Evolutionary conservation across 1,284 basidiomycete genomes (phyloP), one percentile per base, ranked within the genome.

Genomic region (Pisolithus thermaeus): DNA sequence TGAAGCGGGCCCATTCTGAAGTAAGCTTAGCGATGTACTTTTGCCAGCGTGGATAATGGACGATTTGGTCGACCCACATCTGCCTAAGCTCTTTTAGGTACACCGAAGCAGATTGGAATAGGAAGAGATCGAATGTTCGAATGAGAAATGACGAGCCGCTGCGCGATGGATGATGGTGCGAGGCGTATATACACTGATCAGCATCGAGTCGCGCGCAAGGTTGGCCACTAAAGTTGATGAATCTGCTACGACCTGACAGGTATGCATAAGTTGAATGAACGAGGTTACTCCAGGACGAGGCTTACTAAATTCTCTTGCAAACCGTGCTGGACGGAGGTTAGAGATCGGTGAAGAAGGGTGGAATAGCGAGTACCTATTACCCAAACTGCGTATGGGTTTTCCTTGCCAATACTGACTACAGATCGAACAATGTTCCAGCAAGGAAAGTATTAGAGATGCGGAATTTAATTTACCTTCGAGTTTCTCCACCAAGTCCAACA

Each of bases 1-100:
- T 68, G 51, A 73, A 73, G 41, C 78, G 73, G 49, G 69, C 65
- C 80, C 79, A 81, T 55, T 83, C 77, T 2, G 61, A 60, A 32
- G 69, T 70, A 35, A 81, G 58, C 47, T 70, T 73, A 11, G 62
- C 53, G 11, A 78, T 72, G 40, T 73, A 73, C 2, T 61, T 51
- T 7, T 52, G 23, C 51, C 51, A 52, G 6, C 41, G 51, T 12
- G 51, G 32, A 22, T 43, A 48, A 39, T 47, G 22, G 22, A 52
- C 37, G n/a, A 32, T 43, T 7, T 52, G 27, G 32, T 52, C 51
- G 22, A 55, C 54, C 54, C 54, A 55, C 14, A 52, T 45, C 16
- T 36, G 45, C 23, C 54, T 30, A 18, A 55, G 53, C 20, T 53
- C 41, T 37, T 23, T 38, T 16, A 49, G 23, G 28, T 56, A 49